Evolutionary conservation across 768 basidiomycete species (phyloP).

Genomic region (Daedaleopsis sinensis): DNA sequence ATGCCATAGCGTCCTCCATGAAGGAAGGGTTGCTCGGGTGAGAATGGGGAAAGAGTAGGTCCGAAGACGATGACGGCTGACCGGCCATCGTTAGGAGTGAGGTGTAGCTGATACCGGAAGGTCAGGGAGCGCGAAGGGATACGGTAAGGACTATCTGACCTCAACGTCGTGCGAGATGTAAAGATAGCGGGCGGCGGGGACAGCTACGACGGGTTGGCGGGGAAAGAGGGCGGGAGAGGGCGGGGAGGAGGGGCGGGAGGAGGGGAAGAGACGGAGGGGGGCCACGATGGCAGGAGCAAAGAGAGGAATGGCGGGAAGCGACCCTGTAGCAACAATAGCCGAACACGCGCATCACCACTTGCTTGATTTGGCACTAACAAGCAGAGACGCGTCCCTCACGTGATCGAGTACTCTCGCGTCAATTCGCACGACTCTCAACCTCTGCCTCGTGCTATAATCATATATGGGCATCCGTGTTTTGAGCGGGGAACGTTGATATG

Average conservation of each 20-base stretch:
- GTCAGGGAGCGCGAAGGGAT: not conserved
- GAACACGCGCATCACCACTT: conserved; percentile 20
- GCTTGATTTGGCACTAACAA: conserved; percentile 46
- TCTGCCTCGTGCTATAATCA: too few relatives aligned
- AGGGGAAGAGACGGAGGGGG: conserved; percentile 7
- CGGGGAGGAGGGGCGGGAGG: conserved; percentile 11
- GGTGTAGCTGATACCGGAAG: not conserved
- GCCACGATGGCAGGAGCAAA: conserved; percentile 17
- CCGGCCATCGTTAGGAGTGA: conserved; percentile 22
- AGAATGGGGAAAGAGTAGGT: conserved; percentile 14
- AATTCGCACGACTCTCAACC: conserved; percentile 14
- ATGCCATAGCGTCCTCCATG: conserved; percentile 2
- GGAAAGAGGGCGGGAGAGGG: conserved; percentile 6
- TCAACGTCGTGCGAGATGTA: not conserved
- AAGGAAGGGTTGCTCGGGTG: conserved; percentile 5
- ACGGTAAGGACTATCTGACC: not conserved
- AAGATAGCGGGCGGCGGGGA: conserved; percentile 3
- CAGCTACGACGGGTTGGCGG: conserved; percentile 3
- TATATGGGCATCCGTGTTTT: too few relatives aligned
- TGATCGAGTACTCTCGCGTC: conserved; percentile 33
- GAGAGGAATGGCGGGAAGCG: conserved; percentile 1
- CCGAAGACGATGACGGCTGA: conserved; percentile 16
- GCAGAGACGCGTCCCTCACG: conserved; percentile 45
- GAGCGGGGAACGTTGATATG: too few relatives aligned
- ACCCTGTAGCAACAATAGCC: conserved; percentile 8